Evolutionary conservation across 306 rosid species (phyloP).

Genomic region (Delonix regia): DNA sequence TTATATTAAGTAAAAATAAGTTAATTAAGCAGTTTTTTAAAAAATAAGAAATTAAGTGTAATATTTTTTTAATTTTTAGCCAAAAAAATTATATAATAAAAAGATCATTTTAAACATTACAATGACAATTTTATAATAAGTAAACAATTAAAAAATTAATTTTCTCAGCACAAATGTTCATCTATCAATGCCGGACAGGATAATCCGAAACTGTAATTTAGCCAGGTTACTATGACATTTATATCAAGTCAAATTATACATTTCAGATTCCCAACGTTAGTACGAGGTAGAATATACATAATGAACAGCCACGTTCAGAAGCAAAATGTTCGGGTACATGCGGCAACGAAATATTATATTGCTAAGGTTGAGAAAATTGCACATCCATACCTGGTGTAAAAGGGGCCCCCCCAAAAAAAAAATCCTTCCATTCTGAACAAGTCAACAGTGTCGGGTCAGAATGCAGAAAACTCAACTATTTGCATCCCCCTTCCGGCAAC

Average conservation of each 20-base stretch:
- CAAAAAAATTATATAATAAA: no score
- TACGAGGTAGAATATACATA: neutral
- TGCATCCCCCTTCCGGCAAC: conserved; percentile 99
- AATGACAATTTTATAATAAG: no score
- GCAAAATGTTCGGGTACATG: conserved; percentile 2
- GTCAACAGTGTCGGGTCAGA: conserved; percentile 21
- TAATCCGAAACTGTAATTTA: conserved; percentile 2
- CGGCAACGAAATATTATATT: neutral
- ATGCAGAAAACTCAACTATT: conserved; percentile 68
- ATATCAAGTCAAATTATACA: neutral
- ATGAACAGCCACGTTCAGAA: conserved; percentile 8
- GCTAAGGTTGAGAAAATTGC: conserved; percentile 13
- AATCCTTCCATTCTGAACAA: conserved; percentile 31
- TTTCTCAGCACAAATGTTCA: neutral
- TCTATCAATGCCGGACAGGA: neutral
- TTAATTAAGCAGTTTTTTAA: no score
- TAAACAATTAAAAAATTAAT: no score
- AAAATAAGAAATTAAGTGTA: no score
- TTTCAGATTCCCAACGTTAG: neutral
- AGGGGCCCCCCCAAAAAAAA: neutral
- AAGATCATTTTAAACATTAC: no score
- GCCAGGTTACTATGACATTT: neutral
- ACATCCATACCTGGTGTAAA: conserved; percentile 13
- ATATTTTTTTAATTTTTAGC: no score
- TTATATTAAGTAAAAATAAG: no score